Conservation (phyloP, 192 early-diverging fungal genomes). For the Mortierella claussenii region DNA sequence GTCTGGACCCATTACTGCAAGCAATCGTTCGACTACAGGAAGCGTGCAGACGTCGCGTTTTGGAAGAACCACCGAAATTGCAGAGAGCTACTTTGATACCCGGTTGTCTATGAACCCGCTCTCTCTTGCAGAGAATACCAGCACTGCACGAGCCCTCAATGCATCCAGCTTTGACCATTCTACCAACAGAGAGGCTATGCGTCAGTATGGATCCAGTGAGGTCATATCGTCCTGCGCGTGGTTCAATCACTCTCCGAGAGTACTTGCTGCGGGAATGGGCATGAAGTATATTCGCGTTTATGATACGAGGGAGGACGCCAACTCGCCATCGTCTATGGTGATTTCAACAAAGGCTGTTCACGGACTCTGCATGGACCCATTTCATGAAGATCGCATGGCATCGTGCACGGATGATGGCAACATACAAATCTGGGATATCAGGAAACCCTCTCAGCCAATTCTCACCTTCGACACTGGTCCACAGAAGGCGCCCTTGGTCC, state of each 20-base stretch:
- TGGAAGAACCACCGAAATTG: slow-evolving; percentile 28
- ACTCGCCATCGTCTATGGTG: slow-evolving; percentile 56
- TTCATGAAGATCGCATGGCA: slow-evolving; percentile 72
- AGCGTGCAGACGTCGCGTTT: slow-evolving; percentile 39
- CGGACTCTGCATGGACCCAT: slow-evolving; percentile 76
- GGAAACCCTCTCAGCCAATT: slow-evolving; percentile 70
- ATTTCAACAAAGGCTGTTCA: slow-evolving; percentile 77
- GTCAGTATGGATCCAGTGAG: slow-evolving; percentile 74
- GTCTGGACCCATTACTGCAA: slow-evolving; percentile 23
- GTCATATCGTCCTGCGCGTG: slow-evolving; percentile 74
- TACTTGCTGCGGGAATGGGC: slow-evolving; percentile 78
- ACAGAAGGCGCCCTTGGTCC: slow-evolving; percentile 47
- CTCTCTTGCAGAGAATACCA: slow-evolving; percentile 38
- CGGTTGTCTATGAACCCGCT: slow-evolving; percentile 50
- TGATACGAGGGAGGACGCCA: slow-evolving; percentile 69
- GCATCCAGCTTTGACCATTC: slow-evolving; percentile 35
- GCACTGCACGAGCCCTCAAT: slow-evolving; percentile 36
- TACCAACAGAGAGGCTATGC: slow-evolving; percentile 52
- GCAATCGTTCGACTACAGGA: slow-evolving; percentile 27
- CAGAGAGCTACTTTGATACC: slow-evolving; percentile 47
- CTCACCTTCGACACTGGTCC: slow-evolving; percentile 45
- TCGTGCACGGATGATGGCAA: slow-evolving; percentile 74
- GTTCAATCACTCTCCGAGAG: slow-evolving; percentile 63
- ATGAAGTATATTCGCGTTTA: slow-evolving; percentile 75
- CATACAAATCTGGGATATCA: slow-evolving; percentile 80